These are phyloP conservation scores for Penicillium bovifimosum DNA, from an alignment of 495 filamentous ascomycete species.

Conservation along the genomic window DNA sequence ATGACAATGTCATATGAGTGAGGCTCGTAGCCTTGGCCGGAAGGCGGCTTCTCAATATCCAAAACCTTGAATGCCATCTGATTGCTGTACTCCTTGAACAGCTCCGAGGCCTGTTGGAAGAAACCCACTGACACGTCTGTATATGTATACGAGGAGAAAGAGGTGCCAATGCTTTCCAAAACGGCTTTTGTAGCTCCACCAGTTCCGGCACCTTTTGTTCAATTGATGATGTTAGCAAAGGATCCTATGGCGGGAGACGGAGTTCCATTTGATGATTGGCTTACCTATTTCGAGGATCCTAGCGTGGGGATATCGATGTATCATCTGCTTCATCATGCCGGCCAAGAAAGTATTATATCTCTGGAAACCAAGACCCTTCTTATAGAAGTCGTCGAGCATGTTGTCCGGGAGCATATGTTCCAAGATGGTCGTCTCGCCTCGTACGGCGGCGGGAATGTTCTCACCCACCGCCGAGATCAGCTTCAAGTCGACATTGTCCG, in stretches of 20 bases:
- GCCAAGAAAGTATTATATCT: constrained; percentile 2
- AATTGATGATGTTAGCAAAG: too few relatives aligned
- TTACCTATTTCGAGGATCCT: too few relatives aligned
- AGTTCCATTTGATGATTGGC: too few relatives aligned
- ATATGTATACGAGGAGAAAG: constrained; percentile 37
- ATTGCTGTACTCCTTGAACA: constrained; percentile 3
- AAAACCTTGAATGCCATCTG: constrained; percentile 35
- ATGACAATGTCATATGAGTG: constrained; percentile 34
- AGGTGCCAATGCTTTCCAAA: neutral
- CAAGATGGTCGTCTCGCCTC: constrained; percentile 30
- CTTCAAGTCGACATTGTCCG: neutral
- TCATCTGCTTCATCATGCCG: constrained; percentile 26
- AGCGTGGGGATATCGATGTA: constrained; percentile 18
- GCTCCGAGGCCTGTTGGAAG: constrained; percentile 26
- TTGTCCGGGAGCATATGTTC: constrained; percentile 33
- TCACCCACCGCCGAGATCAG: constrained; percentile 19
- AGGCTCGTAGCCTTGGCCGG: constrained; percentile 34
- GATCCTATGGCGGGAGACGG: too few relatives aligned
- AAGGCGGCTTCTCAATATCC: constrained; percentile 30
- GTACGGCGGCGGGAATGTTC: constrained; percentile 28
- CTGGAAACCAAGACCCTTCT: constrained; percentile 16
- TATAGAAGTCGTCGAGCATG: constrained; percentile 35
- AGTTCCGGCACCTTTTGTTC: constrained; percentile 14
- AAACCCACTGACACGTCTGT: constrained; percentile 47
- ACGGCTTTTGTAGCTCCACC: constrained; percentile 37